These are phyloP conservation scores for Neurospora sp. DNA, from an alignment of 495 filamentous ascomycete genomes.

Conservation along the genomic window DNA sequence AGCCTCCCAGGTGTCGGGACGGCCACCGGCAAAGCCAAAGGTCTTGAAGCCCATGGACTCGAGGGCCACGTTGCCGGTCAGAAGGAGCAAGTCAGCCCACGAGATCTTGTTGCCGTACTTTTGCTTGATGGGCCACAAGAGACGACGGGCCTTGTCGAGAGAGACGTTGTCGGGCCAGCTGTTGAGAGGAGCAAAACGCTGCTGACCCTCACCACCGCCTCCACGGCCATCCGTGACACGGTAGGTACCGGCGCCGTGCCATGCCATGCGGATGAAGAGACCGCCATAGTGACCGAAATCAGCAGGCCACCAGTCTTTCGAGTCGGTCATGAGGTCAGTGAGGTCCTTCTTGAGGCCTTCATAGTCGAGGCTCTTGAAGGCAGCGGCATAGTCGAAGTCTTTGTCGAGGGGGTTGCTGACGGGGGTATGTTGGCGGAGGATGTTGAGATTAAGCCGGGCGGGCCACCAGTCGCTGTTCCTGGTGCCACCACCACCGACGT, in stretches of 20 bases:
- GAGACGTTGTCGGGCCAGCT: slow-evolving; percentile 70
- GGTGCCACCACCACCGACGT: slow-evolving; percentile 52
- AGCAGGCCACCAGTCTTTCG: slow-evolving; percentile 67
- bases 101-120: slow-evolving; percentile 76
- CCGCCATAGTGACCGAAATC: slow-evolving; percentile 72
- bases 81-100: slow-evolving; percentile 59
- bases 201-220: slow-evolving; percentile 59
- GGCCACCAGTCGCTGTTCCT: slow-evolving; percentile 64
- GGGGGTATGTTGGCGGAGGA: slow-evolving; percentile 58
- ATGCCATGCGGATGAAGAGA: slow-evolving; percentile 67
- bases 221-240: slow-evolving; percentile 62
- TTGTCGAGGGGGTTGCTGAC: slow-evolving; percentile 48
- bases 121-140: slow-evolving; percentile 71
- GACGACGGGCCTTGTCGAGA: slow-evolving; percentile 67
- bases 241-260: slow-evolving; percentile 69
- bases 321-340: slow-evolving; percentile 56
- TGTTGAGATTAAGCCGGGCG: slow-evolving; percentile 49
- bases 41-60: slow-evolving; percentile 68
- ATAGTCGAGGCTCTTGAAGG: slow-evolving; percentile 64
- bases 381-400: slow-evolving; percentile 58
- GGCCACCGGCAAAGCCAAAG: slow-evolving; percentile 62
- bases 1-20: slow-evolving; percentile 58
- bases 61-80: slow-evolving; percentile 63
- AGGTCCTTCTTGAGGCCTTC: slow-evolving; percentile 62
- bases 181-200: slow-evolving; percentile 69